phyloP scores from a whole-genome alignment of 345 rosid genomes.

The Erodium maritimum region DNA sequence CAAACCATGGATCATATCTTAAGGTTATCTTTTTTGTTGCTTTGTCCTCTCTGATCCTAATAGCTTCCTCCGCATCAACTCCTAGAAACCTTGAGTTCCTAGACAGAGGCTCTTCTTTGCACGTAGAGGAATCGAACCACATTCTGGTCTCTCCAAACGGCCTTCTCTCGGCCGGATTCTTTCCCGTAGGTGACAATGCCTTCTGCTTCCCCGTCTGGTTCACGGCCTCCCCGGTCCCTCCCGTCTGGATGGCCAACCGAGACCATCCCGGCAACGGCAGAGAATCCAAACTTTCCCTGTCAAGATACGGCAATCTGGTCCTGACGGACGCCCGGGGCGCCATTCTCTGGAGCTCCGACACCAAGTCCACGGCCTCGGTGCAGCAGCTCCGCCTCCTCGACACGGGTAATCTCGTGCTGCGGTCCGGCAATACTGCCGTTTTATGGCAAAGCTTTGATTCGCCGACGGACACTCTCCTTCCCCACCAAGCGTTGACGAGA shows the following conservation, averaged over 20 bases:
- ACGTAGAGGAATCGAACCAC: constrained; percentile 13
- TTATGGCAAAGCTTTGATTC: constrained; percentile 27
- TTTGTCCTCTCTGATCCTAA: not conserved
- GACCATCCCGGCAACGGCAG: constrained; percentile 28
- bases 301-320: constrained; percentile 9
- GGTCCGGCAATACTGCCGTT: not conserved
- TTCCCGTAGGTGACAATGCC: constrained; percentile 20
- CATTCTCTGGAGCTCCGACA: constrained; percentile 13
- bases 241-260: constrained; percentile 39
- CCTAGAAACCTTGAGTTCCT: not conserved
- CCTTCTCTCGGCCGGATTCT: constrained; percentile 23
- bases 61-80: not conserved
- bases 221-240: constrained; percentile 1
- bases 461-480: constrained; percentile 32
- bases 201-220: constrained; percentile 24
- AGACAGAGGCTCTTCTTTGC: constrained; percentile 14
- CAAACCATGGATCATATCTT: not conserved
- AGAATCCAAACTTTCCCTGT: constrained; percentile 20
- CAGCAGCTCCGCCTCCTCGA: constrained; percentile 8
- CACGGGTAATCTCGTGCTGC: constrained; percentile 20
- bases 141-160: constrained; percentile 13
- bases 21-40: not conserved
- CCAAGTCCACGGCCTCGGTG: not conserved
- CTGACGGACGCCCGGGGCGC: constrained; percentile 16
- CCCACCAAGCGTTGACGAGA: constrained; percentile 20